Conservation (phyloP, 495 filamentous ascomycete genomes). For the Xylaria bambusicola region DNA sequence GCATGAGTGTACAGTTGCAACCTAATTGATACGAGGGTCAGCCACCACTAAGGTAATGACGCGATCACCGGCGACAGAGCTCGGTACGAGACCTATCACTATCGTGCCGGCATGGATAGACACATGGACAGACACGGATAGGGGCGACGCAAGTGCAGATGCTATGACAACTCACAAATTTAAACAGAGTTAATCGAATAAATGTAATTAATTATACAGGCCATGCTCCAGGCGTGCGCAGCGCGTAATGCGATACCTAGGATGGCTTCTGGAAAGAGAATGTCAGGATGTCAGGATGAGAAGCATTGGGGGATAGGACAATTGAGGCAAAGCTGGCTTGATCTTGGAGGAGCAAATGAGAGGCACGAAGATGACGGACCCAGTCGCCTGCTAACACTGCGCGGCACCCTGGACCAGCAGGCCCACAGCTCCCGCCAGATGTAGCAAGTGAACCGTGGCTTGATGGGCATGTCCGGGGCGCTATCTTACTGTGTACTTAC, state of each 20-base stretch:
- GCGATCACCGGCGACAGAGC: neutral
- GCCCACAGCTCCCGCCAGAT: slow-evolving; percentile 9
- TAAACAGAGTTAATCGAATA: slow-evolving; percentile 19
- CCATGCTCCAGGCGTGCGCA: slow-evolving; percentile 13
- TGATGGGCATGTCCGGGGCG: slow-evolving; percentile 7
- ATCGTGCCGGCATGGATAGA: neutral
- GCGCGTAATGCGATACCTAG: slow-evolving; percentile 7
- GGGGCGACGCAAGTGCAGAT: neutral
- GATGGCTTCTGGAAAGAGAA: neutral
- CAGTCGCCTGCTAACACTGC: slow-evolving; percentile 3
- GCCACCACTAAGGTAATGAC: neutral
- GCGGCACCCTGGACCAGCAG: neutral
- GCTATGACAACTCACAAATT: slow-evolving; percentile 14
- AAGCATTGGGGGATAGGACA: neutral
- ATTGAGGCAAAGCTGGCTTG: slow-evolving; percentile 20
- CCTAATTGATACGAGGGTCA: neutral
- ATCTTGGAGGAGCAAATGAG: slow-evolving; percentile 13
- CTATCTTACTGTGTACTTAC: no score
- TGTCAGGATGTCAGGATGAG: neutral
- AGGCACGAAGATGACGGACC: slow-evolving; percentile 9
- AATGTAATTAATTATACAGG: slow-evolving; percentile 19
- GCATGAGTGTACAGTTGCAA: slow-evolving; percentile 5
- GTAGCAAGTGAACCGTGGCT: slow-evolving; percentile 14
- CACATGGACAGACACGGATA: neutral
- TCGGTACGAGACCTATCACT: neutral